Percentiles rank a stretch among this genome's conserved stretches.
These are phyloP conservation scores for Lactarius deliciosus DNA, from an alignment of 768 basidiomycete species.

Conservation along the genomic window DNA sequence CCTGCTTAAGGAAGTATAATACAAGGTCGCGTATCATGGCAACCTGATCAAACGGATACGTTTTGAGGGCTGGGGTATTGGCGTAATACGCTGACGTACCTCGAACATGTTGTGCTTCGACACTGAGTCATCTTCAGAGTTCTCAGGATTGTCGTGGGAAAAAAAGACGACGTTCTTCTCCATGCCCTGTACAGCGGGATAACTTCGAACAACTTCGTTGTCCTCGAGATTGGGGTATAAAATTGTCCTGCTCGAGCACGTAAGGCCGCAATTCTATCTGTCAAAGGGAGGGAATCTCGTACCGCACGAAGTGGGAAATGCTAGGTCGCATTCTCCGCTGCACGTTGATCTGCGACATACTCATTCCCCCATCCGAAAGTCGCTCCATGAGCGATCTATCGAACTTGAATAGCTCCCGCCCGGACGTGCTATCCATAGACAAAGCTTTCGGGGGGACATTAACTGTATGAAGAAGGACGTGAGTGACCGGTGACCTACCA, in stretches of 20 bases:
- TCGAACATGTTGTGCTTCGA: constrained; percentile 71
- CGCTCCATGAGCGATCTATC: constrained; percentile 75
- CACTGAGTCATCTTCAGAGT: constrained; percentile 57
- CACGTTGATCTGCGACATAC: constrained; percentile 69
- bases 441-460: constrained; percentile 44
- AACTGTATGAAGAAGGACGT: neutral
- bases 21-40: constrained; percentile 54
- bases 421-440: constrained; percentile 65
- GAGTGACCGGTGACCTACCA: constrained; percentile 39
- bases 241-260: constrained; percentile 43
- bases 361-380: constrained; percentile 51
- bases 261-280: neutral
- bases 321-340: constrained; percentile 75
- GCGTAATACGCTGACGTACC: constrained; percentile 38
- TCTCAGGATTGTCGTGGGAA: constrained; percentile 60
- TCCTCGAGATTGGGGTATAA: constrained; percentile 64
- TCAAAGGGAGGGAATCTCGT: constrained; percentile 12
- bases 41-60: constrained; percentile 30
- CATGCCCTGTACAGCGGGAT: constrained; percentile 62
- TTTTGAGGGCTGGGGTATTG: neutral
- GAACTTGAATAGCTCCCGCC: constrained; percentile 56
- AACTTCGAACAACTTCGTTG: constrained; percentile 48
- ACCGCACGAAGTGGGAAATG: constrained; percentile 65
- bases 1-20: constrained; percentile 53
- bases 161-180: constrained; percentile 66